These are phyloP conservation scores for Jatropha curcas DNA, from an alignment of 345 rosid species.

Conservation along the genomic window DNA sequence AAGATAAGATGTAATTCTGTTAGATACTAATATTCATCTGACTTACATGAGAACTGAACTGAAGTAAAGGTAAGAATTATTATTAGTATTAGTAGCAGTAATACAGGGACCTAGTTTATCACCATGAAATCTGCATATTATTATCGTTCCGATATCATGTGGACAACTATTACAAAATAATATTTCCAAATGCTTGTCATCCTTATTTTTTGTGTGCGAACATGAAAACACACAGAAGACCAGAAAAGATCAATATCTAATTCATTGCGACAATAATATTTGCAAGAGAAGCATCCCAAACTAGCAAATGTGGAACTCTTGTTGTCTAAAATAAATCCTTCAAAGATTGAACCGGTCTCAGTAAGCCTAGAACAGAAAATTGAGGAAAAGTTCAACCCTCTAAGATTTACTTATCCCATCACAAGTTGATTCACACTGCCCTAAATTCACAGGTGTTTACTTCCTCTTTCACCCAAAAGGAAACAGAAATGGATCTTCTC, in stretches of 20 bases:
- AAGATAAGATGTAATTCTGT: slow-evolving; percentile 1
- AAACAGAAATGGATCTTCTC: not conserved
- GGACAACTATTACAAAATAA: not conserved
- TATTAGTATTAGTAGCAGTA: too few species aligned
- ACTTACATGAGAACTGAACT: not conserved
- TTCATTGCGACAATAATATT: not conserved
- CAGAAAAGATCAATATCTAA: too few species aligned
- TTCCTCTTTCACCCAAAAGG: not conserved
- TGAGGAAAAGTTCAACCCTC: not conserved
- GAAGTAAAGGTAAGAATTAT: too few species aligned
- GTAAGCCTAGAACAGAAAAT: not conserved
- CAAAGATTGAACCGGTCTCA: not conserved
- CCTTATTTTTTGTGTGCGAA: not conserved
- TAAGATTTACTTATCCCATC: not conserved
- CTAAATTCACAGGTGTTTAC: not conserved
- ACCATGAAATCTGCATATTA: not conserved
- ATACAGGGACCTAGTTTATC: not conserved
- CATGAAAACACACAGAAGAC: not conserved
- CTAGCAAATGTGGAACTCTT: not conserved
- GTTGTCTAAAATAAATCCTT: not conserved
- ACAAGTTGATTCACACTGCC: not conserved
- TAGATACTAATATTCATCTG: not conserved
- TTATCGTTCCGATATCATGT: not conserved
- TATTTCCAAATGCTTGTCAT: not conserved
- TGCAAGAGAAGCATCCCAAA: not conserved